Evolutionary conservation across 1,284 basidiomycete species (phyloP), one percentile per base, ranked within the genome.

Genomic region (Ustilago curta): DNA sequence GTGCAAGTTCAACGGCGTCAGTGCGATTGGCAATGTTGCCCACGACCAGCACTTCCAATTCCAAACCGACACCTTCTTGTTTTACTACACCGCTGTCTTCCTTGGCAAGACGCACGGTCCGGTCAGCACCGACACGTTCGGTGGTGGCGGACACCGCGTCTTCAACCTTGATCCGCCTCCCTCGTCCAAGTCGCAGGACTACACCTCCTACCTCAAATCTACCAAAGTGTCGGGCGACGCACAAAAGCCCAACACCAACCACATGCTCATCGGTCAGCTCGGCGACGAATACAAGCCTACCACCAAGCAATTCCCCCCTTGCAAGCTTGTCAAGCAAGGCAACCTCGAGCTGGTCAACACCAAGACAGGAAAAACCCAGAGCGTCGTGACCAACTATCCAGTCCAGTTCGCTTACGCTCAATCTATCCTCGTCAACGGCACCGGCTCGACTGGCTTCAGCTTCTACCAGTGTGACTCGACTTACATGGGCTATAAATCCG

Each of bases 381-480:
- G 12, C 6, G 59, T 61, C 19, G 42, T 27, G 19, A 12, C 59
- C 23, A 23, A 42, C 23, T 40, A 19, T n/a, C 16, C 40, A 0
- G 11, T n/a, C 11, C 25, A 29, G 5, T 43, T 48, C 32, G 23
- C 25, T 6, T 54, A 61, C 19, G 59, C n/a, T 6, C n/a, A 31
- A 2, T 48, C 51, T 5, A 43, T 32, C 19, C 43, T 54, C 14
- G 16, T 61, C 27, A 48, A 54, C 44, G 43, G 23, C 8, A 54
- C 27, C 19, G 35, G 35, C 1, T n/a, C 37, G 1, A 7, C 43
- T 11, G 27, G 9, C 9, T 54, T 61, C 37, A 49, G 16, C 43
- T 61, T 61, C 59, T 61, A 47, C 42, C 50, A 61, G 45, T 61
- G 59, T 23, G 51, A 48, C 27, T 61, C 59, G 21, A 42, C 23